A percentile compares a stretch with the other conserved stretches of the same genome.
These are phyloP conservation scores for Russula abietina DNA, from an alignment of 768 basidiomycete genomes.

Conservation along the genomic window DNA sequence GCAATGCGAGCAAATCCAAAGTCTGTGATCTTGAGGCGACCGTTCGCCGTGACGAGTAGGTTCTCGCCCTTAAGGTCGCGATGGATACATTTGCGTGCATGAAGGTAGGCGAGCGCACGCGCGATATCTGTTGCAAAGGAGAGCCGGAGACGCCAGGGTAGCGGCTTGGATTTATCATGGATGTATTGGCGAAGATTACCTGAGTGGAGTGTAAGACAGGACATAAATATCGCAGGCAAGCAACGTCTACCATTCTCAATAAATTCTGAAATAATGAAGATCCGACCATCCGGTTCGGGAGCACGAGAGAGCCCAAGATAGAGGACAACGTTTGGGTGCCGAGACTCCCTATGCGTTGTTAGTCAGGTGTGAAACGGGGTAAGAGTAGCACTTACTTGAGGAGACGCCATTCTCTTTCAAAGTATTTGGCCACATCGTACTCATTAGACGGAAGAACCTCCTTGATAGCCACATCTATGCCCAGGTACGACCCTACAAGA, in stretches of 20 bases:
- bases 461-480: conserved; percentile 94
- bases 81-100: conserved; percentile 85
- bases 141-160: conserved; percentile 90
- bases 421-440: conserved; percentile 96
- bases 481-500: conserved; percentile 72
- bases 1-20: conserved; percentile 97
- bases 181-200: conserved; percentile 88
- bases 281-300: conserved; percentile 70
- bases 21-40: conserved; percentile 95
- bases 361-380: conserved; percentile 18
- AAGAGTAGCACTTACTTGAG: conserved; percentile 58
- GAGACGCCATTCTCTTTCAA: conserved; percentile 96
- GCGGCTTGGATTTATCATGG: conserved; percentile 71
- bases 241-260: conserved; percentile 62
- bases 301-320: conserved; percentile 87
- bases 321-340: conserved; percentile 89
- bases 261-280: conserved; percentile 94
- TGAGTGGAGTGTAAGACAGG: conserved; percentile 17
- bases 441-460: conserved; percentile 88
- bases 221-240: not conserved
- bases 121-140: conserved; percentile 94
- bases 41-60: conserved; percentile 88
- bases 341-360: conserved; percentile 50
- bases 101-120: conserved; percentile 93
- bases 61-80: conserved; percentile 97